Percentiles rank a stretch among this genome's conserved stretches.
These are phyloP conservation scores for Alternaria triticimaculans DNA, from an alignment of 2,329 filamentous ascomycete species.

Conservation along the genomic window DNA sequence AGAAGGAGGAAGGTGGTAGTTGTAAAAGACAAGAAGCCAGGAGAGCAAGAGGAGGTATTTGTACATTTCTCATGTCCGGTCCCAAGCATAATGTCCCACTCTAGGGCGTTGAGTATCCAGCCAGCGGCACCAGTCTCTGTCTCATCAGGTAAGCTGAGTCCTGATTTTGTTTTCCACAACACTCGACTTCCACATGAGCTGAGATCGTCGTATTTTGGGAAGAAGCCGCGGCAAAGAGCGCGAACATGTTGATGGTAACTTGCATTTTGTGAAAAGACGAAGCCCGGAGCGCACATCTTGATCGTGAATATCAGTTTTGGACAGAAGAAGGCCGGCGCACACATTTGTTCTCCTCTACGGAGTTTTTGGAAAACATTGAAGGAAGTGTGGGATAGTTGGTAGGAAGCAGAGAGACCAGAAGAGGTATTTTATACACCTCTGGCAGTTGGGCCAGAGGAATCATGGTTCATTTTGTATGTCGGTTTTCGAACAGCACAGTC, in stretches of 20 bases:
- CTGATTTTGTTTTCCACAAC: not conserved
- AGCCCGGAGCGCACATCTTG: no score
- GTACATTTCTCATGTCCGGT: not conserved
- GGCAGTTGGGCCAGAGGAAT: not conserved
- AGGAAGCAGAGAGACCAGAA: not conserved
- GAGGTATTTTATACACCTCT: not conserved
- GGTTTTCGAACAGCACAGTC: not conserved
- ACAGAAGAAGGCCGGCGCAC: not conserved
- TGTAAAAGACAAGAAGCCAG: not conserved
- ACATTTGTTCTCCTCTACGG: no score
- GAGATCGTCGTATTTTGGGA: no score
- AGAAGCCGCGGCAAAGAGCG: not conserved
- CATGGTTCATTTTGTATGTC: no score
- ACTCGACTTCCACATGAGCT: not conserved
- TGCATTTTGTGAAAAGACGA: not conserved
- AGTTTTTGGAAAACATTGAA: no score
- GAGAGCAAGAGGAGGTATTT: not conserved
- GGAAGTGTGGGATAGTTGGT: rapidly evolving
- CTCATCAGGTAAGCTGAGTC: no score
- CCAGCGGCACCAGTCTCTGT: not conserved
- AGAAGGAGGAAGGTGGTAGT: not conserved
- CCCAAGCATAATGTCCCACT: not conserved
- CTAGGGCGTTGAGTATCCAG: rapidly evolving
- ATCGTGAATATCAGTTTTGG: not conserved
- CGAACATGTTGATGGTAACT: not conserved